phyloP scores from a whole-genome alignment of 176 grass and related monocot genomes.

The Alopecurus myosuroides region DNA sequence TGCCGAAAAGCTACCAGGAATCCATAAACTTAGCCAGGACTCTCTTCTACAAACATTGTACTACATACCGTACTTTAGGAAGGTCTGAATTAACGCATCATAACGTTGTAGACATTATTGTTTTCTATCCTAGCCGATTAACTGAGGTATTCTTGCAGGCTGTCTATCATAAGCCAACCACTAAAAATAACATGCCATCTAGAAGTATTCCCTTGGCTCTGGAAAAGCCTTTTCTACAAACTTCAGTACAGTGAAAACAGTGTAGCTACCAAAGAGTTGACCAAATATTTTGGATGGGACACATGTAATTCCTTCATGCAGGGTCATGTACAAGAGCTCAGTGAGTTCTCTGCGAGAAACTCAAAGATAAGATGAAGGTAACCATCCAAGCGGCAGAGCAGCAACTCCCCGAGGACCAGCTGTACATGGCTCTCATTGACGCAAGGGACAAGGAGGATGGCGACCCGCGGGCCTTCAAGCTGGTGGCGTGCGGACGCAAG shows the following conservation, averaged over 20 bases:
- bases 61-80: slow-evolving; percentile 87
- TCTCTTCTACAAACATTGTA: slow-evolving; percentile 93
- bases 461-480: too few relatives aligned
- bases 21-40: too few relatives aligned
- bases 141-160: slow-evolving; percentile 34
- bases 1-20: too few relatives aligned
- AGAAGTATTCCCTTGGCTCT: slow-evolving; percentile 89
- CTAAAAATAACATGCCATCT: slow-evolving; percentile 86
- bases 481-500: too few relatives aligned
- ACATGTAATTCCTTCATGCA: slow-evolving; percentile 99
- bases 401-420: too few relatives aligned
- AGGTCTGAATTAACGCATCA: too few relatives aligned
- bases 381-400: too few relatives aligned
- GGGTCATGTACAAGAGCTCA: slow-evolving; percentile 88
- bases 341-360: slow-evolving; percentile 92
- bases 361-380: slow-evolving; percentile 96
- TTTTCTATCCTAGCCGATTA: background rate
- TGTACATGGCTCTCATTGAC: too few relatives aligned
- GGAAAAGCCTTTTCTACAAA: slow-evolving; percentile 90
- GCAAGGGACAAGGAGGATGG: too few relatives aligned
- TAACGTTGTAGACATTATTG: background rate
- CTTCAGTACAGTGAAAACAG: slow-evolving; percentile 85
- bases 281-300: slow-evolving; percentile 98
- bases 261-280: slow-evolving; percentile 90
- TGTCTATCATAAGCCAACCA: slow-evolving; percentile 96